Conservation (phyloP, 2,329 filamentous ascomycete genomes). For the Claviceps pazoutovae region DNA sequence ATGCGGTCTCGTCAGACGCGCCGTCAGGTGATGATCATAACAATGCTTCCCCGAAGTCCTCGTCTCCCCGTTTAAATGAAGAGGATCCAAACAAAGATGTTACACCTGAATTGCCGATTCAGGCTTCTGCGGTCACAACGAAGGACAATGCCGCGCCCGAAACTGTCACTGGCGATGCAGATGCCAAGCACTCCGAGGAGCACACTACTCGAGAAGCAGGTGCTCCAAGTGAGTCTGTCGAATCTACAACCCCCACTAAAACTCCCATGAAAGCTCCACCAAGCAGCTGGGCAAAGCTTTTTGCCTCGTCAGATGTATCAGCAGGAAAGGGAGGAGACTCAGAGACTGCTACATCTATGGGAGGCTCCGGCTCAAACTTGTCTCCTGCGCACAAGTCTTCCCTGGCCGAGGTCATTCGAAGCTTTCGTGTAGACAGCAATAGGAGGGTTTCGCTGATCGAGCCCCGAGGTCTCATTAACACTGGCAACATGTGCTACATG, state of each 20-base stretch:
- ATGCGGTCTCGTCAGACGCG: not conserved
- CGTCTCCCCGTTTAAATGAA: not conserved
- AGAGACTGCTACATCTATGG: conserved; percentile 4
- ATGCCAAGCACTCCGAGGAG: conserved; percentile 14
- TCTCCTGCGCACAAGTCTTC: conserved; percentile 38
- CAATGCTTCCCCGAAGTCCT: not conserved
- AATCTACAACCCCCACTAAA: conserved; percentile 13
- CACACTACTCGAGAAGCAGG: conserved; percentile 9
- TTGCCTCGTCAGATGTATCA: conserved; percentile 17
- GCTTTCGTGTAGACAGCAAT: conserved; percentile 52
- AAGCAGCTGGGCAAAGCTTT: conserved; percentile 28
- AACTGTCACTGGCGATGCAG: conserved; percentile 3
- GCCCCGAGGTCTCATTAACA: conserved; percentile 86
- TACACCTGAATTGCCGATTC: not conserved
- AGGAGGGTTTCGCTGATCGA: conserved; percentile 71
- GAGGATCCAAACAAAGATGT: not conserved
- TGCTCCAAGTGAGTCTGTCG: conserved; percentile 6
- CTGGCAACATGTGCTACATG: conserved; percentile 99
- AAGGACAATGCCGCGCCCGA: not conserved
- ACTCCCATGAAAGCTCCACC: conserved; percentile 18
- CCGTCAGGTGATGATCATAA: conserved; percentile 3
- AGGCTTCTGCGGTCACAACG: not conserved
- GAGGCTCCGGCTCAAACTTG: conserved; percentile 21
- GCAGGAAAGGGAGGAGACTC: conserved; percentile 13
- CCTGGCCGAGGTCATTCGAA: conserved; percentile 61